phyloP scores from a whole-genome alignment of 495 filamentous ascomycete species.

The Umbilicaria muhlenbergii region DNA sequence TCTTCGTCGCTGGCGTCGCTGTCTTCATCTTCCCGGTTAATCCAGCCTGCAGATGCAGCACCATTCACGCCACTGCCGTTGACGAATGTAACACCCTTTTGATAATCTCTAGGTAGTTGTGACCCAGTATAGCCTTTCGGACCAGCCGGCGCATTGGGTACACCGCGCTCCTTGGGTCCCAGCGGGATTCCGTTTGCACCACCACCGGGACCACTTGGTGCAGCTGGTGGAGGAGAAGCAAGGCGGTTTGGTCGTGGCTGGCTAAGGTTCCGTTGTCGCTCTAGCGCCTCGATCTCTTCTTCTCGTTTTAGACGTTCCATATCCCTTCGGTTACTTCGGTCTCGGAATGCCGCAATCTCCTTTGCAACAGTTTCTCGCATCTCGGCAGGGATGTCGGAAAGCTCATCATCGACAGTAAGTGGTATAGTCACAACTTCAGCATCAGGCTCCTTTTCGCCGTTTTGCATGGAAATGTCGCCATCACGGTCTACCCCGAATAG shows the following conservation, averaged over 20 bases:
- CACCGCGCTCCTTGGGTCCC: constrained; percentile 56
- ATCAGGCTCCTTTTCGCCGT: constrained; percentile 39
- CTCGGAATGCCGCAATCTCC: constrained; percentile 88
- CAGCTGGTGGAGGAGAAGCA: constrained; percentile 48
- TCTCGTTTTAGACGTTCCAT: constrained; percentile 73
- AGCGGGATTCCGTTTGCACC: constrained; percentile 73
- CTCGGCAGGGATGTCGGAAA: constrained; percentile 88
- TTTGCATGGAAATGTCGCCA: constrained; percentile 59
- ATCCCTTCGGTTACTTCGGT: constrained; percentile 74
- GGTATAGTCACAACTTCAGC: constrained; percentile 85
- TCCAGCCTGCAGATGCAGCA: constrained; percentile 25
- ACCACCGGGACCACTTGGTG: constrained; percentile 54
- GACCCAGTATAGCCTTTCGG: constrained; percentile 54
- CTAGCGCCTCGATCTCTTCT: constrained; percentile 82
- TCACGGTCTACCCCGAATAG: constrained; percentile 36
- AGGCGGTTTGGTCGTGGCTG: constrained; percentile 49
- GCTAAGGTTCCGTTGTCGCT: constrained; percentile 55
- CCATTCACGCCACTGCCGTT: constrained; percentile 64
- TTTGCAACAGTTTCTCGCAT: constrained; percentile 93
- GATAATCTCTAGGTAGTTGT: constrained; percentile 62
- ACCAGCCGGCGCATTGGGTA: constrained; percentile 67
- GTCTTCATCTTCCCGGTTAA: constrained; percentile 68
- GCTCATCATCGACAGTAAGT: constrained; percentile 78
- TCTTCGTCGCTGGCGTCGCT: constrained; percentile 80
- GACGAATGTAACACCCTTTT: constrained; percentile 73